A percentile compares a stretch with the other conserved stretches of the same genome.
These are phyloP conservation scores for Penicillium sp. DNA, from an alignment of 2,329 filamentous ascomycete species.

Conservation along the genomic window DNA sequence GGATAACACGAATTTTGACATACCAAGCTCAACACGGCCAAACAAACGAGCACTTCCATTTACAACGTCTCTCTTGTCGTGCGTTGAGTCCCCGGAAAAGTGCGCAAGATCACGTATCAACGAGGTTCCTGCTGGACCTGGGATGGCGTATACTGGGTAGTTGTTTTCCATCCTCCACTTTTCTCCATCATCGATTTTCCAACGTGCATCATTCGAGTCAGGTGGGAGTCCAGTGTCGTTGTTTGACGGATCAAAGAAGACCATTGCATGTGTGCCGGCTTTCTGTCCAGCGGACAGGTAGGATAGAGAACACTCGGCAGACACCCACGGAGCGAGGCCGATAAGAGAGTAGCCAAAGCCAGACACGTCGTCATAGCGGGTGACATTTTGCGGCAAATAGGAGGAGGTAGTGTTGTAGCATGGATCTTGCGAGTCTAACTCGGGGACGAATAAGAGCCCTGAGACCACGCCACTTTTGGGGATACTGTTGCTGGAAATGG, in stretches of 20 bases:
- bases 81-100: conserved; percentile 75
- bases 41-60: conserved; percentile 45
- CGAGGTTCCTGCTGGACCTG: conserved; percentile 64
- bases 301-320: conserved; percentile 67
- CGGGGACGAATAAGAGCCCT: conserved; percentile 84
- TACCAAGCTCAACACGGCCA: conserved; percentile 51
- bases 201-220: conserved; percentile 62
- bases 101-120: conserved; percentile 72
- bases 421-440: conserved; percentile 58
- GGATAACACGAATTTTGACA: conserved; percentile 2
- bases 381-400: conserved; percentile 76
- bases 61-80: conserved; percentile 41
- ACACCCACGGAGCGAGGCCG: conserved; percentile 85
- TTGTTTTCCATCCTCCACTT: conserved; percentile 71
- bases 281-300: conserved; percentile 67
- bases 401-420: conserved; percentile 65
- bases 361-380: conserved; percentile 68
- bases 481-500: conserved; percentile 70
- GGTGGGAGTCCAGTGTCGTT: conserved; percentile 63
- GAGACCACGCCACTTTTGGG: conserved; percentile 64
- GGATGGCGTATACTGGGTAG: conserved; percentile 82
- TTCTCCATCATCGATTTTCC: conserved; percentile 70
- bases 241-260: conserved; percentile 57
- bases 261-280: conserved; percentile 61
- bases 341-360: conserved; percentile 70